Conservation (phyloP, 352 stramenopile species). For the Pythium phragmiticola region DNA sequence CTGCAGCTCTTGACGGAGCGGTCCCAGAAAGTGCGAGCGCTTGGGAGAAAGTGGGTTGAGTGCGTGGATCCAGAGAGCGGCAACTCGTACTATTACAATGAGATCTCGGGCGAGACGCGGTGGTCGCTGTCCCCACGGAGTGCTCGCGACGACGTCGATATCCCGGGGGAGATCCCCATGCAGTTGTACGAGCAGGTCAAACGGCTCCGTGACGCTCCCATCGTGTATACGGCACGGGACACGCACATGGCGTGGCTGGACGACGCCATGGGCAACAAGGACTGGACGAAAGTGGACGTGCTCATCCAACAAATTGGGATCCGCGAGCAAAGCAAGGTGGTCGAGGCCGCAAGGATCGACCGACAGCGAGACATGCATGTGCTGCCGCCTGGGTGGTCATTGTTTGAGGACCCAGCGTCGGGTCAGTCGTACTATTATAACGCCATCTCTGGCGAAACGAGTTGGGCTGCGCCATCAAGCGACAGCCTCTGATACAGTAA, state of each 20-base stretch:
- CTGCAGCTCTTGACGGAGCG: slow-evolving; percentile 22
- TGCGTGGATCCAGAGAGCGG: slow-evolving; percentile 71
- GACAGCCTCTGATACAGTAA: not conserved
- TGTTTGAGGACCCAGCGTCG: slow-evolving; percentile 10
- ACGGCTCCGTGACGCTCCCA: slow-evolving; percentile 41
- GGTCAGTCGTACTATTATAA: slow-evolving; percentile 47
- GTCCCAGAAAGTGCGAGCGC: slow-evolving; percentile 28
- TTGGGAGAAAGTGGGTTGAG: slow-evolving; percentile 85
- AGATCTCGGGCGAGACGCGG: slow-evolving; percentile 80
- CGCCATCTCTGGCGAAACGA: slow-evolving; percentile 33
- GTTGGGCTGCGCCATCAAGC: slow-evolving; percentile 28
- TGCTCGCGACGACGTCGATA: slow-evolving; percentile 47
- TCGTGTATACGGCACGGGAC: slow-evolving; percentile 51
- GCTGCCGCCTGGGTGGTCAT: slow-evolving; percentile 21
- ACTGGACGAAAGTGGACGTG: slow-evolving; percentile 70
- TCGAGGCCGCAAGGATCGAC: slow-evolving; percentile 20
- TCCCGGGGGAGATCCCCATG: slow-evolving; percentile 59
- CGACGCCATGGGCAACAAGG: slow-evolving; percentile 45
- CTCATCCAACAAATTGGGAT: slow-evolving; percentile 73
- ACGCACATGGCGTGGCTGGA: slow-evolving; percentile 77
- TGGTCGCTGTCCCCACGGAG: slow-evolving; percentile 84
- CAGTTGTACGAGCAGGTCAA: slow-evolving; percentile 53
- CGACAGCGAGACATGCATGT: slow-evolving; percentile 12
- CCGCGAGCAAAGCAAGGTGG: slow-evolving; percentile 52
- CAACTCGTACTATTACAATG: slow-evolving; percentile 92